Conservation (phyloP, 1,139 yeast genomes). For the Yamadazyma diddensiae region DNA sequence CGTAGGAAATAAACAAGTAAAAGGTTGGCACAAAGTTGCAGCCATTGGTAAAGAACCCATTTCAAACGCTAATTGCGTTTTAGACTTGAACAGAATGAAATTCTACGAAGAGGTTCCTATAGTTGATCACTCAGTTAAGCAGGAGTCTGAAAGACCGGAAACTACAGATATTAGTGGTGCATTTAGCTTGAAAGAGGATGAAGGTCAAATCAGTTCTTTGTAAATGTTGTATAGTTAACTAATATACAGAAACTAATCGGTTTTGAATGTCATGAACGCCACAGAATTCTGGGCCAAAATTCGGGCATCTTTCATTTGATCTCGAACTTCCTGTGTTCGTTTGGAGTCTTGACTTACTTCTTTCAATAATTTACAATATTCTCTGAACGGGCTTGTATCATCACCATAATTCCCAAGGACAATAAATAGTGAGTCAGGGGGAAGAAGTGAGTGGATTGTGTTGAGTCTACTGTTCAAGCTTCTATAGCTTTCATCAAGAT, state of each 20-base stretch:
- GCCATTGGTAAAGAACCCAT: not conserved
- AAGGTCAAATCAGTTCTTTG: slow-evolving; percentile 18
- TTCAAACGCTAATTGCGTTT: slow-evolving; percentile 18
- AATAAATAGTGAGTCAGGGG: slow-evolving; percentile 58
- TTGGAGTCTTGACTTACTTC: not conserved
- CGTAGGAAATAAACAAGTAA: slow-evolving; percentile 22
- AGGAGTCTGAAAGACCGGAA: slow-evolving; percentile 1
- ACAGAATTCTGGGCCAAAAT: slow-evolving; percentile 1
- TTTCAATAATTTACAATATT: not conserved
- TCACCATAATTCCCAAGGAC: slow-evolving; percentile 65
- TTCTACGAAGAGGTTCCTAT: slow-evolving; percentile 20
- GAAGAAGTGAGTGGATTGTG: slow-evolving; percentile 50
- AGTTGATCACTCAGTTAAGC: slow-evolving; percentile 14
- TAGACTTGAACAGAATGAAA: slow-evolving; percentile 30
- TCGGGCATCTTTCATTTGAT: slow-evolving; percentile 3
- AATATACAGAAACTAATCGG: slow-evolving; percentile 11
- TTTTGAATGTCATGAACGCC: slow-evolving; percentile 20
- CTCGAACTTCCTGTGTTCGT: slow-evolving; percentile 37
- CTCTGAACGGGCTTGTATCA: slow-evolving; percentile 22
- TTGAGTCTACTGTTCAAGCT: slow-evolving; percentile 44
- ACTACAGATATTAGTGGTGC: slow-evolving; percentile 12
- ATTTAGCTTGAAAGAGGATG: slow-evolving; percentile 19
- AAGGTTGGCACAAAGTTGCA: slow-evolving; percentile 34
- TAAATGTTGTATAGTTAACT: slow-evolving; percentile 2
- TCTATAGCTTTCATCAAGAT: slow-evolving; percentile 21